phyloP scores from a whole-genome alignment of 257 asterid genomes.

The Nicotiana sylvestris region DNA sequence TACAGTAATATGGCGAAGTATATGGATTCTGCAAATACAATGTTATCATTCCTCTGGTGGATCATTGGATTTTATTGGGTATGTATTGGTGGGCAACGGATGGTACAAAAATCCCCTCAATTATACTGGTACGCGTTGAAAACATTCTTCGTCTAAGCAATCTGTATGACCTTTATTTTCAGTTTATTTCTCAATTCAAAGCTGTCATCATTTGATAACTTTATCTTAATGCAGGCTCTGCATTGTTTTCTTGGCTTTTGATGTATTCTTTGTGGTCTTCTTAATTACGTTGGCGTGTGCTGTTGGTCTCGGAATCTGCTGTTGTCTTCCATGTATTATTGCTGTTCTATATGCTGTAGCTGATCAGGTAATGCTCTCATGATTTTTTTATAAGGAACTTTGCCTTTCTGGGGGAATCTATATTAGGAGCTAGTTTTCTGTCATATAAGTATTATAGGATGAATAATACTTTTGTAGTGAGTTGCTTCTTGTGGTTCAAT shows the following conservation, averaged over 20 bases:
- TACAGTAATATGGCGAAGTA: conserved; percentile 10
- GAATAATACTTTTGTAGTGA: not conserved
- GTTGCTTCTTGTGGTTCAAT: not conserved
- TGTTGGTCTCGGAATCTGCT: conserved; percentile 8
- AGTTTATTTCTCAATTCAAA: not conserved
- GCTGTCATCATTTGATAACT: not conserved
- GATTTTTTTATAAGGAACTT: not conserved
- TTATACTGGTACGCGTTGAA: conserved; percentile 12
- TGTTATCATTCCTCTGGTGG: conserved; percentile 24
- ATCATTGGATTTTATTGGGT: conserved; percentile 23
- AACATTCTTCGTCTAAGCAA: not conserved
- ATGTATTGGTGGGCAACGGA: conserved; percentile 14
- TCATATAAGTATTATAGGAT: not conserved
- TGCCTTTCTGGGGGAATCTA: not conserved
- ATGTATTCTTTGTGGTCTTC: conserved; percentile 10
- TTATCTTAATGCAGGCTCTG: conserved; percentile 7
- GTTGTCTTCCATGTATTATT: conserved; percentile 12
- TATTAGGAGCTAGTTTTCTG: not conserved
- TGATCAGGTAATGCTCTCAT: conserved; percentile 6
- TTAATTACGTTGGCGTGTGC: not conserved
- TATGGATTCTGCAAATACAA: conserved; percentile 12
- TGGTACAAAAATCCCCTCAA: conserved; percentile 16
- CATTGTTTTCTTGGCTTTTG: conserved; percentile 16
- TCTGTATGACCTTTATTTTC: not conserved
- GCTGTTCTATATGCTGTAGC: conserved; percentile 4